Percentiles rank a stretch among this genome's conserved stretches.
phyloP scores from a whole-genome alignment of 805 yeast species.

The Pichia nakasei region DNA sequence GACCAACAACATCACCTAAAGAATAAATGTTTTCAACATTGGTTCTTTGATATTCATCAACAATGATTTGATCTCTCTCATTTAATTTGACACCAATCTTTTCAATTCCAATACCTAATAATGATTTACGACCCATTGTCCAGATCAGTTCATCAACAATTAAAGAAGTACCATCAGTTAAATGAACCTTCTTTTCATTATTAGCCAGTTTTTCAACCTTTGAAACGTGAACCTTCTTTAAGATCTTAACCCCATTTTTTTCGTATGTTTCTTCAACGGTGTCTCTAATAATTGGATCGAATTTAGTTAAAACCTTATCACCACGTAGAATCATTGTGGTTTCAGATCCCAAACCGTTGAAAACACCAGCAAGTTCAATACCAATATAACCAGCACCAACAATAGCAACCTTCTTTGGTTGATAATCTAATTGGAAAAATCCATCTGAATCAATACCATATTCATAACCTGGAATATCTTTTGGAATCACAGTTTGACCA shows the following conservation, averaged over 20 bases:
- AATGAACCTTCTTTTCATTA: conserved; percentile 42
- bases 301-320: conserved; percentile 79
- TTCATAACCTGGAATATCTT: conserved; percentile 68
- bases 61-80: conserved; percentile 54
- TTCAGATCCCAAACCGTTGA: conserved; percentile 78
- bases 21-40: conserved; percentile 64
- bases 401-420: conserved; percentile 87
- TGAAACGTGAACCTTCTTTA: conserved; percentile 50
- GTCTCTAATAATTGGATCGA: conserved; percentile 72
- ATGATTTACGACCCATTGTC: conserved; percentile 89
- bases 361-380: conserved; percentile 90
- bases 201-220: conserved; percentile 38
- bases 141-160: conserved; percentile 78
- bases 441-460: conserved; percentile 85
- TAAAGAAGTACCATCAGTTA: conserved; percentile 34
- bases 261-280: conserved; percentile 75
- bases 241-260: conserved; percentile 73
- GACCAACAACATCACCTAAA: conserved; percentile 90
- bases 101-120: conserved; percentile 66
- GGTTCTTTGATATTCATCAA: conserved; percentile 85
- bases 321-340: conserved; percentile 87
- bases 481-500: conserved; percentile 72
- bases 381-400: conserved; percentile 99
- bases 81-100: conserved; percentile 62
- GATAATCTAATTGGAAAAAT: conserved; percentile 69